phyloP scores from a whole-genome alignment of 768 basidiomycete genomes.

The Infundibulicybe gibba region DNA sequence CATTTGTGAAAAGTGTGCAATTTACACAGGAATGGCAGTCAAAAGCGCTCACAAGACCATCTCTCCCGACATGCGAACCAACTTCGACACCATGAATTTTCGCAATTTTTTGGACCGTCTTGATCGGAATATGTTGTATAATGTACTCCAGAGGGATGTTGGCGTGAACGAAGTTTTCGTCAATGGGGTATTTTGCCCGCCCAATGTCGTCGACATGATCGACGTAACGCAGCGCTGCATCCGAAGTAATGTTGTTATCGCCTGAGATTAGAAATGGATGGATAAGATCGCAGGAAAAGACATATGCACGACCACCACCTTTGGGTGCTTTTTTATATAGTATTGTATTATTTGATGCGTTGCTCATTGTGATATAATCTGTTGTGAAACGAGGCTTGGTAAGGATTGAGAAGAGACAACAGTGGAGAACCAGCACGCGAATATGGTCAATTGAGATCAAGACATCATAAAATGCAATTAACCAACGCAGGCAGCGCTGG shows the following conservation, averaged over 20 bases:
- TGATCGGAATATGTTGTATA: not conserved
- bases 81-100: not conserved
- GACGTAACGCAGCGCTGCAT: not conserved
- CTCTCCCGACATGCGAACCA: not conserved
- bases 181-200: not conserved
- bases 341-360: too few relatives aligned
- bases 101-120: not conserved
- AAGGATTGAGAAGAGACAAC: too few relatives aligned
- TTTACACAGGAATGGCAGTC: not conserved
- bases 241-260: not conserved
- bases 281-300: not conserved
- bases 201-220: slow-evolving; percentile 1
- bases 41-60: not conserved
- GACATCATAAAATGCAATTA: too few relatives aligned
- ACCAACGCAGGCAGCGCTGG: too few relatives aligned
- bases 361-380: too few relatives aligned
- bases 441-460: too few relatives aligned
- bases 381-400: too few relatives aligned
- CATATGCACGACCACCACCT: not conserved
- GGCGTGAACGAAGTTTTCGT: not conserved
- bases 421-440: too few relatives aligned
- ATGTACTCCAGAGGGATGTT: not conserved
- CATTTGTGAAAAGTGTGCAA: not conserved
- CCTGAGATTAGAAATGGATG: not conserved
- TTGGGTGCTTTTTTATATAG: too few relatives aligned